Base-by-base conservation (phyloP, 2,329 filamentous ascomycete species). In the Blastomyces gilchristii region DNA sequence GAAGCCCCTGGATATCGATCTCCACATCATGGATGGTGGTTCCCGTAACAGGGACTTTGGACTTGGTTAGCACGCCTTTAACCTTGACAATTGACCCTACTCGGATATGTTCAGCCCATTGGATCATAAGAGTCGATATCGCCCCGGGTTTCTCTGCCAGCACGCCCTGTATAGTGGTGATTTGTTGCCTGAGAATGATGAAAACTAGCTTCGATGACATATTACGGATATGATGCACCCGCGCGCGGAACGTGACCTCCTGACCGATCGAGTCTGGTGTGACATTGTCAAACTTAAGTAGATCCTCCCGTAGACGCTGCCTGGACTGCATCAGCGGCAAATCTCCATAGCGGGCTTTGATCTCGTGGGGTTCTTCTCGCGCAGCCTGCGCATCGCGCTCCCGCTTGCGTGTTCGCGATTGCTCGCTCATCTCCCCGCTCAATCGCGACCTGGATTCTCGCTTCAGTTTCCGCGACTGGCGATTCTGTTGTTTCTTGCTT, bases 131-230 rank as follows among this genome's bases (percentile, higher is more conserved):
- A 63, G 85, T 82, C 1, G 88, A 87, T 12, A 89, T 81, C 58
- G 80, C 79, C 7, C 85, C 83, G 67, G 85, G 79, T 67, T 83
- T 79, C 65, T 80, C 78, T 28, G 85, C 79, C 50, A 97, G 79
- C 2, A 96, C 89, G 65, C 90, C 91, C 75, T 97, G 92, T 60
- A 96, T 85, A 31, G 91, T 94, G 67, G 84, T 82, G 14, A 89
- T 86, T 76, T 92, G 88, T 76, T 96, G 90, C 62, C 92, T 87
- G 71, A 96, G 88, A 64, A 96, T 83, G 53, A 96, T 79, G 75
- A 96, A 96, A 69, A 91, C 89, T 43, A 96, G 81, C 68, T 89
- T 87, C 69, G 89, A 83, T 72, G 90, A 93, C 78, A 96, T 83
- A 69, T 88, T 87, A 57, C 92, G 86, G 64, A 94, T 82, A 63